Percentiles rank a stretch among this genome's conserved stretches.
phyloP scores from a whole-genome alignment of 345 rosid species.

The Salix exigua region DNA sequence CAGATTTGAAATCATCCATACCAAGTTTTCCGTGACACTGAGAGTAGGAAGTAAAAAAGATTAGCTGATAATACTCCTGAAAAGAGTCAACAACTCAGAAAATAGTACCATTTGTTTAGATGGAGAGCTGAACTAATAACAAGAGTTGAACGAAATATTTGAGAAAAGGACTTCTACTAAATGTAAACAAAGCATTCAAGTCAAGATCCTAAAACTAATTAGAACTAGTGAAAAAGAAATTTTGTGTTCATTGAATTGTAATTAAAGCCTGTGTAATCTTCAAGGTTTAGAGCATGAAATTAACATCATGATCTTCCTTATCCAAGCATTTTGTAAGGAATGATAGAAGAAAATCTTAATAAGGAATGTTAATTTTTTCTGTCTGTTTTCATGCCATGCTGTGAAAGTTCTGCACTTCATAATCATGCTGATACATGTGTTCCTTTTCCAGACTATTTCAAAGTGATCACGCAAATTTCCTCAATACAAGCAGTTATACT shows the following conservation, averaged over 20 bases:
- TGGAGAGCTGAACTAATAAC: neutral
- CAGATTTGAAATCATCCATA: neutral
- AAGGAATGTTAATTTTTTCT: neutral
- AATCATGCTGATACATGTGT: slow-evolving; percentile 6
- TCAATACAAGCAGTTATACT: slow-evolving; percentile 65
- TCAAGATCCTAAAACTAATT: neutral
- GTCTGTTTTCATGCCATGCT: neutral
- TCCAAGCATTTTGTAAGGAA: neutral
- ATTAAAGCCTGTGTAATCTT: neutral
- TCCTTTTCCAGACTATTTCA: slow-evolving; percentile 50
- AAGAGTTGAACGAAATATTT: neutral
- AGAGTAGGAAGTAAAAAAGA: neutral
- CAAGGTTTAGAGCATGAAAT: neutral
- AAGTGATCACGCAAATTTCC: slow-evolving; percentile 56
- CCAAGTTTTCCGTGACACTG: neutral
- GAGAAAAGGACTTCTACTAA: neutral
- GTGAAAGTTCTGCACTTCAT: neutral
- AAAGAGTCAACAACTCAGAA: neutral
- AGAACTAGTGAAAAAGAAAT: neutral
- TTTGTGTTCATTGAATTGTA: neutral
- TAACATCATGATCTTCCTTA: neutral
- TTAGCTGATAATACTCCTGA: neutral
- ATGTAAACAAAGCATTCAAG: neutral
- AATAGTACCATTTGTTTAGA: neutral
- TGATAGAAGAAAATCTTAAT: neutral